Evolutionary conservation across 2,329 filamentous ascomycete genomes (phyloP).

Genomic region (Aspergillus melleus): DNA sequence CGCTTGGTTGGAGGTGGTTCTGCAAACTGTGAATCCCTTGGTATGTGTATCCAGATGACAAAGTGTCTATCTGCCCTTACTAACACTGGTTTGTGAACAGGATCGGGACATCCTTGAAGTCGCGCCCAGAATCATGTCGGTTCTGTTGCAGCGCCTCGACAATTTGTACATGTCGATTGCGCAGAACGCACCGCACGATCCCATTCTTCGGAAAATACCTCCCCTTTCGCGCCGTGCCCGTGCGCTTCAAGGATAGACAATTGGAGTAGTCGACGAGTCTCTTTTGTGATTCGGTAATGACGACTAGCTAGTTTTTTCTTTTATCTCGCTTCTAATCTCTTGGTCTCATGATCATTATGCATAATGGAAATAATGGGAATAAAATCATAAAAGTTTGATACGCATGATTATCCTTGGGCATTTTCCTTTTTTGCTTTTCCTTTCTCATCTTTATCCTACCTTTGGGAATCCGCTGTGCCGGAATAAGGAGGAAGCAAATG

Average conservation of each 20-base stretch:
- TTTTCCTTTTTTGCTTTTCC: not conserved
- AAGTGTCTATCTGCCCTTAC: not conserved
- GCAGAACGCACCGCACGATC: conserved; percentile 52
- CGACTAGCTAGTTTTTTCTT: not conserved
- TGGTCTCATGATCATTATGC: conserved; percentile 1
- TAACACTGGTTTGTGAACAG: conserved; percentile 28
- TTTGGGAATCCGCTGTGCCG: not conserved
- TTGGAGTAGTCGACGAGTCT: not conserved
- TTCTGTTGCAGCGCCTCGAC: conserved; percentile 58
- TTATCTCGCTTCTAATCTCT: not conserved
- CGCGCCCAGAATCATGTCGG: conserved; percentile 60
- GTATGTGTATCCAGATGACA: conserved; percentile 40
- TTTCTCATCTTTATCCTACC: not conserved
- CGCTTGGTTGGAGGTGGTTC: conserved; percentile 58
- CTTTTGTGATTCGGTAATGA: not conserved
- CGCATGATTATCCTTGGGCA: not conserved
- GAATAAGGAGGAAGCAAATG: not conserved
- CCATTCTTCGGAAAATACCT: conserved; percentile 54
- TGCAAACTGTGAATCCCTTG: conserved; percentile 54
- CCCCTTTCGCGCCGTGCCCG: conserved; percentile 45
- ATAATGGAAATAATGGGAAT: conserved; percentile 6
- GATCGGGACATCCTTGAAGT: conserved; percentile 58
- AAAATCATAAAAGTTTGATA: not conserved
- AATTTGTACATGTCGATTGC: conserved; percentile 58
- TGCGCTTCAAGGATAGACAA: conserved; percentile 29